Percentiles rank a stretch among this genome's conserved stretches.
Evolutionary conservation across 2,329 filamentous ascomycete species (phyloP).

Genomic region (Colletotrichum sublineola): DNA sequence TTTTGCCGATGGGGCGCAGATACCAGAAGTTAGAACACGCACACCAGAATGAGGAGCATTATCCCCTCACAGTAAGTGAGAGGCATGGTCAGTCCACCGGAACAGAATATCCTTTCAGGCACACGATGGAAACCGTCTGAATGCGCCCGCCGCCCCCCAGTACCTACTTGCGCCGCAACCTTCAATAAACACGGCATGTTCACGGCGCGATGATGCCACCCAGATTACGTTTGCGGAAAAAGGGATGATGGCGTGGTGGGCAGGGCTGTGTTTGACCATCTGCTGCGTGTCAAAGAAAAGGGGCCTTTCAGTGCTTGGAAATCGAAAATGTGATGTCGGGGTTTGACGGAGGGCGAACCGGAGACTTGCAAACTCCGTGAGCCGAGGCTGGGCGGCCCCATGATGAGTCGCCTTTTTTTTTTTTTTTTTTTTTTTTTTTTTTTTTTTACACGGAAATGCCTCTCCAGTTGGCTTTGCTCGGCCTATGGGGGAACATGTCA

Average conservation of each 20-base stretch:
- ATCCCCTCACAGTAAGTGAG: neutral
- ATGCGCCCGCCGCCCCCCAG: slow-evolving; percentile 3
- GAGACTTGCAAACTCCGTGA: slow-evolving; percentile 38
- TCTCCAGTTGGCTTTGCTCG: neutral
- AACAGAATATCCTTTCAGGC: neutral
- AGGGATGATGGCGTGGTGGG: slow-evolving; percentile 6
- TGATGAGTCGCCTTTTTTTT: slow-evolving; percentile 22
- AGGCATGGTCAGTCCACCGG: slow-evolving; percentile 12
- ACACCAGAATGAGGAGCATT: slow-evolving; percentile 12
- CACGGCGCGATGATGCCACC: slow-evolving; percentile 27
- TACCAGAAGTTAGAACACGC: slow-evolving; percentile 14
- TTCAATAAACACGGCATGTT: slow-evolving; percentile 30
- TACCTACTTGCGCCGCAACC: neutral
- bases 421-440: neutral
- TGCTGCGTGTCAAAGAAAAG: slow-evolving; percentile 9
- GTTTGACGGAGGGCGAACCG: slow-evolving; percentile 39
- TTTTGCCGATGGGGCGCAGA: slow-evolving; percentile 11
- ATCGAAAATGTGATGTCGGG: slow-evolving; percentile 39
- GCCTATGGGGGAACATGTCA: neutral
- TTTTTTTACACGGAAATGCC: neutral
- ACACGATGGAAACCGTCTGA: slow-evolving; percentile 28
- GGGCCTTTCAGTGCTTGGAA: slow-evolving; percentile 23
- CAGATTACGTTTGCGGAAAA: slow-evolving; percentile 14
- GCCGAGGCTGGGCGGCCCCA: slow-evolving; percentile 20
- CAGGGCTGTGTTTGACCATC: neutral